phyloP scores from a whole-genome alignment of 2,329 filamentous ascomycete species.

The Aspergillus tubingensis region DNA sequence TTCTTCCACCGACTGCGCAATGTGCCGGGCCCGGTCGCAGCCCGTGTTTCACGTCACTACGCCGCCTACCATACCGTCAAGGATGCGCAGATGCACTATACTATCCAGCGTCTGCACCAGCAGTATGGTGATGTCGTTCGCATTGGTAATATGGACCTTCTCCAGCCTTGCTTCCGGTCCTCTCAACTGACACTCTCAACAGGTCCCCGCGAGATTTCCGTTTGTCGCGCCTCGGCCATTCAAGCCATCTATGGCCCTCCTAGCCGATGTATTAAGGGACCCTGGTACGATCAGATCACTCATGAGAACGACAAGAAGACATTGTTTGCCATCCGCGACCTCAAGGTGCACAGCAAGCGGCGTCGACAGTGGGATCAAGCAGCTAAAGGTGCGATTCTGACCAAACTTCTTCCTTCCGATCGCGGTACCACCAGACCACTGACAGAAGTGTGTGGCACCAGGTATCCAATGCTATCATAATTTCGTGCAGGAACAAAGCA shows the following conservation, averaged over 20 bases:
- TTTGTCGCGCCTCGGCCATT: slow-evolving; percentile 21
- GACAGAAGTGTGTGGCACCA: not conserved
- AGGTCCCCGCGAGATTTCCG: slow-evolving; percentile 24
- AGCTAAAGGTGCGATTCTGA: not conserved
- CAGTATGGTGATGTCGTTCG: slow-evolving; percentile 41
- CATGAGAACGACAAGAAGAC: slow-evolving; percentile 7
- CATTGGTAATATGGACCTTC: slow-evolving; percentile 21
- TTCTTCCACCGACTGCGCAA: slow-evolving; percentile 23
- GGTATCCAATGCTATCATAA: not conserved
- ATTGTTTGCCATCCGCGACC: slow-evolving; percentile 9
- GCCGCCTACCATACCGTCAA: slow-evolving; percentile 24
- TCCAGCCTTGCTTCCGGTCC: not conserved
- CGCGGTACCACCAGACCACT: not conserved
- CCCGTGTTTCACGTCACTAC: slow-evolving; percentile 30
- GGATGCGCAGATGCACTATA: slow-evolving; percentile 33
- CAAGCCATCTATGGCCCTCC: slow-evolving; percentile 12
- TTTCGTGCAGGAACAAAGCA: not conserved
- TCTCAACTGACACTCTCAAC: not conserved
- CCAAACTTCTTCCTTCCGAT: not conserved
- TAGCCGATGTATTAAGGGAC: slow-evolving; percentile 15
- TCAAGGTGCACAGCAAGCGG: slow-evolving; percentile 12
- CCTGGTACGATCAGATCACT: slow-evolving; percentile 21
- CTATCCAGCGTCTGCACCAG: slow-evolving; percentile 32
- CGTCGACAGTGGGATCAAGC: slow-evolving; percentile 9
- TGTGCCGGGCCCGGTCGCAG: slow-evolving; percentile 19